Conservation (phyloP, 805 yeast species). For the Kodamaea kaohsiungensis region DNA sequence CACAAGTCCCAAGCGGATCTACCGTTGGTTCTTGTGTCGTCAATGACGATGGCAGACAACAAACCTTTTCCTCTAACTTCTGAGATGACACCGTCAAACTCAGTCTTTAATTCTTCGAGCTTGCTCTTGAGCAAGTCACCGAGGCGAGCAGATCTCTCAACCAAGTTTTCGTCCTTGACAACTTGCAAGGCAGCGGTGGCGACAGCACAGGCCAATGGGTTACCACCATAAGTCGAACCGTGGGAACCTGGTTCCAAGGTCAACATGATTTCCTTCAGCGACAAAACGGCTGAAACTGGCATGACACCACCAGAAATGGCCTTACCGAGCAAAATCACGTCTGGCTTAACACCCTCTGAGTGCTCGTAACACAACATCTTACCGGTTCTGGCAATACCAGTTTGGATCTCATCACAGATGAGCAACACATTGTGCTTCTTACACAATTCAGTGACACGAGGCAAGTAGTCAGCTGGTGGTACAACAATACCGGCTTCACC, state of each 20-base stretch:
- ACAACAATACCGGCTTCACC: slow-evolving; percentile 99
- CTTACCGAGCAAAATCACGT: slow-evolving; percentile 85
- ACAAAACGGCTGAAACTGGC: slow-evolving; percentile 89
- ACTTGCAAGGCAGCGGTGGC: slow-evolving; percentile 93
- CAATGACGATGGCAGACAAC: slow-evolving; percentile 88
- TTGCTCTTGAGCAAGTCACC: slow-evolving; percentile 71
- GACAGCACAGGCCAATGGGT: slow-evolving; percentile 89
- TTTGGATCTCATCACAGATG: slow-evolving; percentile 96
- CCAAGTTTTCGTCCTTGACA: slow-evolving; percentile 82
- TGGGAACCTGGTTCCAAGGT: slow-evolving; percentile 93
- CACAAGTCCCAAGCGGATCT: slow-evolving; percentile 97
- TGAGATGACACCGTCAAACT: slow-evolving; percentile 52
- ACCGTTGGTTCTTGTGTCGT: slow-evolving; percentile 78
- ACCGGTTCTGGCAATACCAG: slow-evolving; percentile 97
- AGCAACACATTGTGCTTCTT: slow-evolving; percentile 80
- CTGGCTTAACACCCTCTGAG: slow-evolving; percentile 76
- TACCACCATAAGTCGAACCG: slow-evolving; percentile 98
- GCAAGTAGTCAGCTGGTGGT: slow-evolving; percentile 80
- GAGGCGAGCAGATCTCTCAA: slow-evolving; percentile 69
- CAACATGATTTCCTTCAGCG: slow-evolving; percentile 88
- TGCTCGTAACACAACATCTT: slow-evolving; percentile 91
- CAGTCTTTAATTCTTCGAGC: slow-evolving; percentile 52
- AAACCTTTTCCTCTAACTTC: slow-evolving; percentile 85
- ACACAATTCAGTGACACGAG: slow-evolving; percentile 72
- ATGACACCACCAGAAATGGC: slow-evolving; percentile 94